Percentiles rank a stretch among this genome's conserved stretches.
Evolutionary conservation across 1,284 basidiomycete species (phyloP).

Genomic region (Ustilago trichophora): DNA sequence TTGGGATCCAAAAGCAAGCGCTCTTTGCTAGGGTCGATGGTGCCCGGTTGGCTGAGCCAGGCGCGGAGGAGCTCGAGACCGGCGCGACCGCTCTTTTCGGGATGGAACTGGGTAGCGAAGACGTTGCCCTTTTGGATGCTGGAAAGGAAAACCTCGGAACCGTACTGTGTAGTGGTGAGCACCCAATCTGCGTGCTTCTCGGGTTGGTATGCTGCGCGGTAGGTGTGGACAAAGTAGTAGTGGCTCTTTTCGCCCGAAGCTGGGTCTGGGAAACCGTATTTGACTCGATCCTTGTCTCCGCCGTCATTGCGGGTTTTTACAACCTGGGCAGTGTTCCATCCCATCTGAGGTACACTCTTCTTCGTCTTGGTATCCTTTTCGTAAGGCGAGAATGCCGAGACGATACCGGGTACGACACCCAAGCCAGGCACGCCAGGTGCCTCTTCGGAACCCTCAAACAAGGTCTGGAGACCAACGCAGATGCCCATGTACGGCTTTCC

Average conservation of each 20-base stretch:
- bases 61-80: slow-evolving; percentile 82
- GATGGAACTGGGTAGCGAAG: slow-evolving; percentile 96
- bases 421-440: slow-evolving; percentile 56
- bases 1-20: slow-evolving; percentile 48
- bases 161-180: slow-evolving; percentile 90
- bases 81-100: slow-evolving; percentile 94
- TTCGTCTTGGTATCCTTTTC: slow-evolving; percentile 55
- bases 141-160: slow-evolving; percentile 89
- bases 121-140: slow-evolving; percentile 84
- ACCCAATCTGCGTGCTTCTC: slow-evolving; percentile 73
- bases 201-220: slow-evolving; percentile 75
- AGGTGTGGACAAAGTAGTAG: slow-evolving; percentile 96
- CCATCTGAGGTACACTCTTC: slow-evolving; percentile 97
- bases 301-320: slow-evolving; percentile 40
- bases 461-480: slow-evolving; percentile 78
- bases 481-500: slow-evolving; percentile 89
- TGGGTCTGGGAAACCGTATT: slow-evolving; percentile 46
- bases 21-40: slow-evolving; percentile 31
- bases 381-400: slow-evolving; percentile 44
- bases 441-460: slow-evolving; percentile 81
- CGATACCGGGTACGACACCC: slow-evolving; percentile 60
- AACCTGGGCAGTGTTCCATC: slow-evolving; percentile 76
- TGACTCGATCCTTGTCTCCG: slow-evolving; percentile 34
- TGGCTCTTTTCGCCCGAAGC: slow-evolving; percentile 72
- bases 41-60: slow-evolving; percentile 76